Percentiles rank a stretch among this genome's conserved stretches.
Evolutionary conservation across 768 basidiomycete genomes (phyloP).

Genomic region (Leccinum fibrillosum): DNA sequence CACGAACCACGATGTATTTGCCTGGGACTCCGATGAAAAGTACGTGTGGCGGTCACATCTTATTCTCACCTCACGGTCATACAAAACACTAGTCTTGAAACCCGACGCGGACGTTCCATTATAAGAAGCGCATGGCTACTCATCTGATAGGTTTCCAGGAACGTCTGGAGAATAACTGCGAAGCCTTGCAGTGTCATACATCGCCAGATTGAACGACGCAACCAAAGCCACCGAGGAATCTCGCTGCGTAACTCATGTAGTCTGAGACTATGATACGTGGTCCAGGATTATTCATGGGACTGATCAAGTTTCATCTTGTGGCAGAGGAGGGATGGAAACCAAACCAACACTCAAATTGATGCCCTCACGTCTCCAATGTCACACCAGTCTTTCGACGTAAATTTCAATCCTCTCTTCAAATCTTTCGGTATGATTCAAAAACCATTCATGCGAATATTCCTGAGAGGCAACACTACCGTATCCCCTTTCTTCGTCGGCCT

Average conservation of each 20-base stretch:
- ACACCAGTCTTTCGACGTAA: background rate
- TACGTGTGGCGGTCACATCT: no score
- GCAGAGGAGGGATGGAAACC: background rate
- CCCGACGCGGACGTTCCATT: no score
- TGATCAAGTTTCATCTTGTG: background rate
- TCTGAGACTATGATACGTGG: background rate
- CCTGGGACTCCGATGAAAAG: no score
- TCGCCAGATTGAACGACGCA: no score
- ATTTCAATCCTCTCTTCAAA: background rate
- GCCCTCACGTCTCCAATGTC: background rate
- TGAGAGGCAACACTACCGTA: background rate
- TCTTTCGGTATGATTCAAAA: background rate
- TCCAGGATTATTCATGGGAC: background rate
- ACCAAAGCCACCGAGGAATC: no score
- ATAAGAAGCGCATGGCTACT: no score
- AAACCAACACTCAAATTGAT: background rate
- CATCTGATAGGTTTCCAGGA: no score
- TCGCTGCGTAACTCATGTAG: background rate
- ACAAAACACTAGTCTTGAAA: no score
- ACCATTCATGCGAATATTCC: background rate
- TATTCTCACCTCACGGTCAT: no score
- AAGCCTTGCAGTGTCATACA: no score
- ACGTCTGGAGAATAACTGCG: no score
- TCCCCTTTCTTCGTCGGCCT: background rate
- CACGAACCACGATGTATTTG: no score